phyloP scores from a whole-genome alignment of 2,329 filamentous ascomycete species.

The Alternaria incomplexa region DNA sequence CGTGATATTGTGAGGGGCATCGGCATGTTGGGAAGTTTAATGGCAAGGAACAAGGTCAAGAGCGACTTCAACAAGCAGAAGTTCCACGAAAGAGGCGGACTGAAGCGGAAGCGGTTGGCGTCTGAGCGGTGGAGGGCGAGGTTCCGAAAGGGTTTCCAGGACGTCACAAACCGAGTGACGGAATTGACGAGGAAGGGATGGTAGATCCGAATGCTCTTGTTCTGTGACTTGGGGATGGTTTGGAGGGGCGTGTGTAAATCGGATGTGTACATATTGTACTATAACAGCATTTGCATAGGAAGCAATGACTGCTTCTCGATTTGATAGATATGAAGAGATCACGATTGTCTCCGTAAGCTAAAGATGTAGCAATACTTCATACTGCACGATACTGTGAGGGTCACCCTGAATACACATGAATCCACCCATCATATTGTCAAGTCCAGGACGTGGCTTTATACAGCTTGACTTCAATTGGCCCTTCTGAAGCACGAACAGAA shows the following conservation, averaged over 20 bases:
- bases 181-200: conserved; percentile 80
- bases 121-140: conserved; percentile 71
- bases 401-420: neutral
- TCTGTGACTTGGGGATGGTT: neutral
- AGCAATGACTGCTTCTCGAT: neutral
- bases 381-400: neutral
- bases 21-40: conserved; percentile 49
- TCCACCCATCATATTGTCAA: neutral
- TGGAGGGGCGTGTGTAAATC: neutral
- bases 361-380: neutral
- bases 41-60: conserved; percentile 64
- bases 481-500: neutral
- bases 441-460: neutral
- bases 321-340: neutral
- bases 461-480: neutral
- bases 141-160: conserved; percentile 73
- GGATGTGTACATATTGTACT: conserved; percentile 4
- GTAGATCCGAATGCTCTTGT: conserved; percentile 54
- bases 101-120: conserved; percentile 77
- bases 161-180: conserved; percentile 67
- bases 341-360: neutral
- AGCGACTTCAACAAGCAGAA: conserved; percentile 64
- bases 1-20: conserved; percentile 59
- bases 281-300: neutral
- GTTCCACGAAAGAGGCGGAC: conserved; percentile 75